Conservation (phyloP, 1,139 yeast species). For the Geotrichum australiense region DNA sequence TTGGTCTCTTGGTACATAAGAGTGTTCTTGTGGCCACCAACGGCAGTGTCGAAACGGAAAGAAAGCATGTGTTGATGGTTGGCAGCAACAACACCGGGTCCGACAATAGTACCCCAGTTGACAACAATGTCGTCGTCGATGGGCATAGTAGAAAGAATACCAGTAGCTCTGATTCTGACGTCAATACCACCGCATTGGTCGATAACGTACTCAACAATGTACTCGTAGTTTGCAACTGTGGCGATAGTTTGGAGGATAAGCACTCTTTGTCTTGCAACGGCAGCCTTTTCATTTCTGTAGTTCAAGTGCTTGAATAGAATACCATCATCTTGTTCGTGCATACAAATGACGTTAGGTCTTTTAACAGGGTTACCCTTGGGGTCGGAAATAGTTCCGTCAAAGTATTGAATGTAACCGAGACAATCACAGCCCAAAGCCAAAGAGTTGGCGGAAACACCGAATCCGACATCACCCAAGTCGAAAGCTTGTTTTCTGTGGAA, state of each 20-base stretch:
- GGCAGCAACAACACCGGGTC: slow-evolving; percentile 82
- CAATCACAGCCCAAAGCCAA: slow-evolving; percentile 81
- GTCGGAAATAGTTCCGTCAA: slow-evolving; percentile 58
- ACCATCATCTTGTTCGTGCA: slow-evolving; percentile 87
- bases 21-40: slow-evolving; percentile 74
- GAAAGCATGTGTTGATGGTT: slow-evolving; percentile 83
- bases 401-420: slow-evolving; percentile 74
- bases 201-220: slow-evolving; percentile 65
- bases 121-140: slow-evolving; percentile 58
- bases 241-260: slow-evolving; percentile 79
- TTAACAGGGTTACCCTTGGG: slow-evolving; percentile 58
- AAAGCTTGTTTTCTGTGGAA: slow-evolving; percentile 89
- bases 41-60: slow-evolving; percentile 78
- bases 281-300: slow-evolving; percentile 66
- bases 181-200: slow-evolving; percentile 78
- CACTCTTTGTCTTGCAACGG: slow-evolving; percentile 78
- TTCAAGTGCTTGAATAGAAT: slow-evolving; percentile 76
- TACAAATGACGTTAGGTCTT: slow-evolving; percentile 69
- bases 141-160: slow-evolving; percentile 56
- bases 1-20: slow-evolving; percentile 63
- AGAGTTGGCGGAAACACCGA: slow-evolving; percentile 70
- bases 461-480: slow-evolving; percentile 86
- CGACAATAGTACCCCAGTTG: slow-evolving; percentile 77
- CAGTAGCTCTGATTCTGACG: slow-evolving; percentile 82
- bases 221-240: slow-evolving; percentile 86